A percentile compares a stretch with the other conserved stretches of the same genome.
These are phyloP conservation scores for Pseudevernia furfuracea DNA, from an alignment of 495 filamentous ascomycete species.

Conservation along the genomic window DNA sequence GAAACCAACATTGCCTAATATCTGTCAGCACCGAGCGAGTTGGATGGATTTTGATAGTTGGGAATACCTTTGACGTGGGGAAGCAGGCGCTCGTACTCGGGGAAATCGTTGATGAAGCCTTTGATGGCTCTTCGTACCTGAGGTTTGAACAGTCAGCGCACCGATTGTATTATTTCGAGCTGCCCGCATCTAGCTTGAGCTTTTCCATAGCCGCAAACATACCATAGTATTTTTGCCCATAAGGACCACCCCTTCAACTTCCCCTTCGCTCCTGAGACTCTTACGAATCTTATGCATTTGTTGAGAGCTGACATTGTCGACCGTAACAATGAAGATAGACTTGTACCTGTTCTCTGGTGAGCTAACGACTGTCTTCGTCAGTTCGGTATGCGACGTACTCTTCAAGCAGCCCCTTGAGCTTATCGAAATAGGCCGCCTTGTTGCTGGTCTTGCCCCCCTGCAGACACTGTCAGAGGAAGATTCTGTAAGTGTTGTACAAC, in stretches of 20 bases:
- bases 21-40: background rate
- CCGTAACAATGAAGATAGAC: conserved; percentile 92
- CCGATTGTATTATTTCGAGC: background rate
- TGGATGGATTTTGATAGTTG: background rate
- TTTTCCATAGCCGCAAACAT: background rate
- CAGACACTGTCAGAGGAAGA: too few relatives aligned
- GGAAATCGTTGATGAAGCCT: conserved; percentile 82
- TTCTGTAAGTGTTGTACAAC: too few relatives aligned
- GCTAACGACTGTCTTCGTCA: background rate
- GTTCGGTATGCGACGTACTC: conserved; percentile 47
- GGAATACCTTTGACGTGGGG: conserved; percentile 75
- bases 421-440: conserved; percentile 99
- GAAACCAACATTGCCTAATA: conserved; percentile 85
- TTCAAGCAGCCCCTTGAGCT: conserved; percentile 89
- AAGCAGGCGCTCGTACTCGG: conserved; percentile 95
- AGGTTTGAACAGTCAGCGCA: conserved; percentile 5
- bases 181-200: background rate
- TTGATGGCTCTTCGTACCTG: conserved; percentile 94
- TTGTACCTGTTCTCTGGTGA: conserved; percentile 29
- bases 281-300: conserved; percentile 99
- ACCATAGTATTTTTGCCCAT: conserved; percentile 86
- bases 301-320: conserved; percentile 95
- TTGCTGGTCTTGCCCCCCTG: conserved; percentile 76
- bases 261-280: conserved; percentile 72
- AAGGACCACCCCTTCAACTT: conserved; percentile 66